Conservation (phyloP, 2,329 filamentous ascomycete species). For the Simplicillium sp. region DNA sequence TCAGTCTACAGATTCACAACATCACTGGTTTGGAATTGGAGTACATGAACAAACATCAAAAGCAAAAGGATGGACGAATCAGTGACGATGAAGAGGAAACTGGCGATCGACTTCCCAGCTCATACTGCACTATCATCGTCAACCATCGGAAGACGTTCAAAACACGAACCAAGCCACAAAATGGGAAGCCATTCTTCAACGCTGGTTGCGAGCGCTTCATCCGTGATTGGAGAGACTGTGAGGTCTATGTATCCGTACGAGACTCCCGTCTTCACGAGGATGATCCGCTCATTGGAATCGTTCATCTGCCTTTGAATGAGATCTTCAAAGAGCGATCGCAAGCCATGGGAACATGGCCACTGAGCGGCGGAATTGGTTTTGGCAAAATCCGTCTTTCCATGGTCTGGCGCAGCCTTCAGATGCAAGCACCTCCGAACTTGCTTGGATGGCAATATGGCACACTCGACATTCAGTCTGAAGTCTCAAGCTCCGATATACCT, state of each 20-base stretch:
- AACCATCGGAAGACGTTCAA: conserved; percentile 63
- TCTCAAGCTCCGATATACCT: conserved; percentile 32
- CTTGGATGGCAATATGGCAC: conserved; percentile 67
- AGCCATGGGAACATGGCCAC: conserved; percentile 54
- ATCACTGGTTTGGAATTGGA: conserved; percentile 59
- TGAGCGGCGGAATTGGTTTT: conserved; percentile 64
- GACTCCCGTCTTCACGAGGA: conserved; percentile 62
- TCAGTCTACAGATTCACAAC: conserved; percentile 64
- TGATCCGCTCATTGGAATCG: conserved; percentile 59
- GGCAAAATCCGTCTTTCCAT: conserved; percentile 60
- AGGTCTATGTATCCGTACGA: conserved; percentile 58
- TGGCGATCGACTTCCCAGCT: conserved; percentile 56
- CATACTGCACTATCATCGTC: conserved; percentile 64
- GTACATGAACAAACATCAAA: conserved; percentile 43
- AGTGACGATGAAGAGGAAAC: conserved; percentile 49
- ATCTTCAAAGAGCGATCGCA: conserved; percentile 56
- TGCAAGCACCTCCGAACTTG: conserved; percentile 48
- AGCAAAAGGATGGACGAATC: conserved; percentile 35
- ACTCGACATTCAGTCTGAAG: conserved; percentile 48
- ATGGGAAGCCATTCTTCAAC: conserved; percentile 70
- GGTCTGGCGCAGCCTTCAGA: conserved; percentile 61
- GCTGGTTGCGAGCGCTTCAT: conserved; percentile 66
- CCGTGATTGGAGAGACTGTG: conserved; percentile 55
- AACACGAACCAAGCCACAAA: conserved; percentile 69
- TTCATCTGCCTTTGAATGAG: conserved; percentile 55